phyloP scores from a whole-genome alignment of 306 rosid genomes.

The Hippophae tibetana region DNA sequence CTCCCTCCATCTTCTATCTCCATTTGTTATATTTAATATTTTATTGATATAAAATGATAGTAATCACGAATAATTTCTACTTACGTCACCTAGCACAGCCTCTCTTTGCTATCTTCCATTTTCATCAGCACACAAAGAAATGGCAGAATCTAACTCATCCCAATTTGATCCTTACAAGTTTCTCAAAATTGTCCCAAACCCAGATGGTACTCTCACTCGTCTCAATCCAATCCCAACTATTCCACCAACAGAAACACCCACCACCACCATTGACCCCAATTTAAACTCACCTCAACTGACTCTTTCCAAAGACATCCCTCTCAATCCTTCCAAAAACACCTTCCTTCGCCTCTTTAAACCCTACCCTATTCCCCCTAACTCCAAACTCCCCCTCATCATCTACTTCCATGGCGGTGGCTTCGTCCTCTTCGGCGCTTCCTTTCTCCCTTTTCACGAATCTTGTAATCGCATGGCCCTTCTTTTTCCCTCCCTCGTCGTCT shows the following conservation, averaged over 20 bases:
- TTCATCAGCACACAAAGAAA: too few species aligned
- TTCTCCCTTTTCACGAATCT: slow-evolving; percentile 5
- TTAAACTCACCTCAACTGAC: slow-evolving; percentile 16
- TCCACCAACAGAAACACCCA: slow-evolving; percentile 16
- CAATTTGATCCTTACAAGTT: slow-evolving; percentile 30
- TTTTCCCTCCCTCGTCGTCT: slow-evolving; percentile 18
- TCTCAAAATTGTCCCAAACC: slow-evolving; percentile 40
- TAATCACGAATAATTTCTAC: too few species aligned
- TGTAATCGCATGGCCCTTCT: slow-evolving; percentile 6
- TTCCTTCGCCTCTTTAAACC: slow-evolving; percentile 44
- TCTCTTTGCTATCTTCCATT: too few species aligned
- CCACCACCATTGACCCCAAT: slow-evolving; percentile 2
- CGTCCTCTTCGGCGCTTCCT: slow-evolving; percentile 3
- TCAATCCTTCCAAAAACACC: slow-evolving; percentile 37
- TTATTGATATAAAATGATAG: too few species aligned
- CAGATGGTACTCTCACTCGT: slow-evolving; percentile 56
- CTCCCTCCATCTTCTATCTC: too few species aligned
- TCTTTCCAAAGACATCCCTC: slow-evolving; percentile 46
- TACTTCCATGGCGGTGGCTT: slow-evolving; percentile 28
- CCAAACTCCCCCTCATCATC: slow-evolving; percentile 13
- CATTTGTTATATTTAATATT: too few species aligned
- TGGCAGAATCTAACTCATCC: too few species aligned
- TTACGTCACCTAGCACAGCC: too few species aligned
- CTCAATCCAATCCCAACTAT: slow-evolving; percentile 14
- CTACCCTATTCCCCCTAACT: slow-evolving; percentile 4